These are phyloP conservation scores for Aspergillus homomorphus DNA, from an alignment of 495 filamentous ascomycete genomes.

Conservation along the genomic window DNA sequence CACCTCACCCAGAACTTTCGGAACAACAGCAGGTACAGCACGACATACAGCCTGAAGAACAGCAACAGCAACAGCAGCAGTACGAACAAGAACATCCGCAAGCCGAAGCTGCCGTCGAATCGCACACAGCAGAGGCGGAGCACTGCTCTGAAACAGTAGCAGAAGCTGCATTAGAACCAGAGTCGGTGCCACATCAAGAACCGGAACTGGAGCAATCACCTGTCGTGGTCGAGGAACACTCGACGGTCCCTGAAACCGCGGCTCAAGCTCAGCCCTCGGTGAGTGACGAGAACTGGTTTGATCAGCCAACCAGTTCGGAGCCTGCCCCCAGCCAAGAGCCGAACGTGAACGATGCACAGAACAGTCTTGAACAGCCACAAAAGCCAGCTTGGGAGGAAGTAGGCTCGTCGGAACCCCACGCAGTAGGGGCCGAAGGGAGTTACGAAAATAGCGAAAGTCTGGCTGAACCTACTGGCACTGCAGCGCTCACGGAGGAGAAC, in stretches of 20 bases:
- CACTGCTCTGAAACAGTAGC: conserved; percentile 8
- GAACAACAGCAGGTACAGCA: neutral
- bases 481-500: conserved; percentile 17
- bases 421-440: conserved; percentile 10
- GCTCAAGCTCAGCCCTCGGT: conserved; percentile 19
- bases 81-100: conserved; percentile 9
- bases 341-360: conserved; percentile 22
- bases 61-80: conserved; percentile 10
- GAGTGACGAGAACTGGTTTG: conserved; percentile 21
- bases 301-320: conserved; percentile 19
- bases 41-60: neutral
- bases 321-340: conserved; percentile 17
- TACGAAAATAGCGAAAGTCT: conserved; percentile 11
- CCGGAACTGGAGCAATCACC: conserved; percentile 19
- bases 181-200: conserved; percentile 17
- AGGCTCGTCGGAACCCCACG: conserved; percentile 16
- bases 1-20: neutral
- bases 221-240: conserved; percentile 19
- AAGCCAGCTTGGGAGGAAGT: conserved; percentile 15
- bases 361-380: conserved; percentile 15
- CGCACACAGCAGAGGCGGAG: conserved; percentile 7
- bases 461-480: conserved; percentile 18
- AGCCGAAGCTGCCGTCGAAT: conserved; percentile 4
- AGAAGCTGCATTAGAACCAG: conserved; percentile 19
- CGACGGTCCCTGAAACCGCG: conserved; percentile 21